A percentile compares a stretch with the other conserved stretches of the same genome.
Conservation (phyloP, 208 protist genomes). For the Acanthamoeba castellanii region DNA sequence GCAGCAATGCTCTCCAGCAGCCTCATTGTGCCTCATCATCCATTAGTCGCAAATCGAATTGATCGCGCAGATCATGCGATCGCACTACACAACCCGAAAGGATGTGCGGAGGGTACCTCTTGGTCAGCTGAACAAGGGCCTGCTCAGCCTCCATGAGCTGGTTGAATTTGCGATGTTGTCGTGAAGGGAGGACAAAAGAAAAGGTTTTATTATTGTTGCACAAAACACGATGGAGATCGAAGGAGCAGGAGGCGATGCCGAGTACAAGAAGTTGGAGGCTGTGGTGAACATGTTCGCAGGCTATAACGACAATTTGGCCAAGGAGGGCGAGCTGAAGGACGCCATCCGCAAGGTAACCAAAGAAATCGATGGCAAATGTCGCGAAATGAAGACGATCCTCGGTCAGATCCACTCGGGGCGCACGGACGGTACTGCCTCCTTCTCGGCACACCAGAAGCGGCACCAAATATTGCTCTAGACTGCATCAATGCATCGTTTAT, state of each 20-base stretch:
- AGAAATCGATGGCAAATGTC: constrained; percentile 49
- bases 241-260: constrained; percentile 8
- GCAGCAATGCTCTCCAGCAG: too few species aligned
- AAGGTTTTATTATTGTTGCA: too few species aligned
- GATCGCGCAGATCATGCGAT: too few species aligned
- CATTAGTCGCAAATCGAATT: too few species aligned
- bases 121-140: too few species aligned
- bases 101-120: too few species aligned
- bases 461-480: not conserved
- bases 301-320: constrained; percentile 24
- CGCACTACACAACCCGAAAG: too few species aligned
- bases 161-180: too few species aligned
- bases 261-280: constrained; percentile 19
- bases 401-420: constrained; percentile 29
- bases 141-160: too few species aligned
- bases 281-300: constrained; percentile 4
- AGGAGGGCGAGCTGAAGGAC: constrained; percentile 19
- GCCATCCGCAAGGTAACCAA: constrained; percentile 54
- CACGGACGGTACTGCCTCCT: not conserved
- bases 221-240: not conserved
- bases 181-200: too few species aligned
- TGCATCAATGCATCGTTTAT: not conserved
- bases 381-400: constrained; percentile 58
- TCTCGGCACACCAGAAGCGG: too few species aligned
- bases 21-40: too few species aligned